These are phyloP conservation scores for Sclerotinia nivalis DNA, from an alignment of 2,329 filamentous ascomycete species.

Conservation along the genomic window DNA sequence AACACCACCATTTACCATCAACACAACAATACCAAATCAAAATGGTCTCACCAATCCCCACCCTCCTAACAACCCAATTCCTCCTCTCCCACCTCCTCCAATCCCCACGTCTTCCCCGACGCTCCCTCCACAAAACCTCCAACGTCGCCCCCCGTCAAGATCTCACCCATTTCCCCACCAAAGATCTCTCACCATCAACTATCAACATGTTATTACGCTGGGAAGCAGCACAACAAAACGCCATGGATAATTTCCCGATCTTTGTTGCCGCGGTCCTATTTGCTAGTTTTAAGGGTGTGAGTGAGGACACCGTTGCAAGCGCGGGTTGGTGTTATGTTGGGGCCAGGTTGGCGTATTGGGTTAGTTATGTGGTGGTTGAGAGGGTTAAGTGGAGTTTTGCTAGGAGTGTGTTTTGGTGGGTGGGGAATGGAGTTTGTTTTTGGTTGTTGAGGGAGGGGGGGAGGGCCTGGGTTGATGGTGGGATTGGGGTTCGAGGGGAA, in stretches of 20 bases:
- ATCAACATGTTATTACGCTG: constrained; percentile 36
- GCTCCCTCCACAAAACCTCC: constrained; percentile 5
- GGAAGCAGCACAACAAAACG: constrained; percentile 24
- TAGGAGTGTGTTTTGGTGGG: constrained; percentile 47
- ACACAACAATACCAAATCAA: constrained; percentile 51
- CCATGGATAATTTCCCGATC: constrained; percentile 47
- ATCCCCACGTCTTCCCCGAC: constrained; percentile 28
- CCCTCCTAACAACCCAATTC: constrained; percentile 16
- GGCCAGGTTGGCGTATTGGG: constrained; percentile 46
- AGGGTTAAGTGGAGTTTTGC: constrained; percentile 42
- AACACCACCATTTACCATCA: not conserved
- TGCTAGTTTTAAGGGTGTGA: constrained; percentile 45
- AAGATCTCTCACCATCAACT: constrained; percentile 46
- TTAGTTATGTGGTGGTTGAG: constrained; percentile 46
- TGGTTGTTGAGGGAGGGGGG: constrained; percentile 42
- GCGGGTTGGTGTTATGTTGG: constrained; percentile 46
- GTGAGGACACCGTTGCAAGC: constrained; percentile 43
- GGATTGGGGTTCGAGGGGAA: not conserved
- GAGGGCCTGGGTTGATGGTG: constrained; percentile 37
- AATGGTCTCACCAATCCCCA: constrained; percentile 41
- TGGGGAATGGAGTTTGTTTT: constrained; percentile 47
- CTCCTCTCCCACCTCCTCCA: constrained; percentile 1
- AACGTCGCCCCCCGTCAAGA: constrained; percentile 8
- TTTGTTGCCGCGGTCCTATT: constrained; percentile 45
- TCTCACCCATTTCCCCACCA: constrained; percentile 38